Conservation (phyloP, 306 rosid species). For the Dryas alaskensis region DNA sequence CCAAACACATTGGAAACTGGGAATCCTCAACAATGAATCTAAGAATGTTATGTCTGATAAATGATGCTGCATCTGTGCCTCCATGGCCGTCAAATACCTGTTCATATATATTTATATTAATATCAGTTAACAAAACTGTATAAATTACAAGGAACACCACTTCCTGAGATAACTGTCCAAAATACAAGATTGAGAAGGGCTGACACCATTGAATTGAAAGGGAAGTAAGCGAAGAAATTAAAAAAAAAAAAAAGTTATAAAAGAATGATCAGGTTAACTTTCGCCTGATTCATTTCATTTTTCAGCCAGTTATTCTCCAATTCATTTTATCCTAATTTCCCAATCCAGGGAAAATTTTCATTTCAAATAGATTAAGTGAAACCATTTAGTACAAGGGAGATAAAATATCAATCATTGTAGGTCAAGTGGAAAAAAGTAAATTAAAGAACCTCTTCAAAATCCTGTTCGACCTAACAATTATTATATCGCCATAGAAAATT, state of each 20-base stretch:
- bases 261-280: too few relatives aligned
- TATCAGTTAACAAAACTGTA: neutral
- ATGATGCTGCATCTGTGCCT: constrained; percentile 71
- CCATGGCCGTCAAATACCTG: constrained; percentile 94
- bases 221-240: neutral
- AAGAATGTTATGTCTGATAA: constrained; percentile 66
- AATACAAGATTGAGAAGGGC: neutral
- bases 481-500: neutral
- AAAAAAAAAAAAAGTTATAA: neutral
- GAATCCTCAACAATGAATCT: constrained; percentile 66
- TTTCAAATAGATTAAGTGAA: neutral
- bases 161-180: neutral
- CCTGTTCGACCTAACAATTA: neutral
- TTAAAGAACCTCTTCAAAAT: too few relatives aligned
- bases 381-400: neutral
- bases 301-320: neutral
- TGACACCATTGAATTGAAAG: neutral
- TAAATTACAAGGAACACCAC: neutral
- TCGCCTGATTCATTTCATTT: too few relatives aligned
- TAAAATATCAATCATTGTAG: neutral
- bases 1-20: constrained; percentile 52
- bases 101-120: constrained; percentile 10
- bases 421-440: neutral
- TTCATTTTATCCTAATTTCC: too few relatives aligned
- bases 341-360: too few relatives aligned